Evolutionary conservation across 164 flowering plant species (phyloP), one percentile per base, ranked within the genome.

Genomic region (Nymphaea thermarum): DNA sequence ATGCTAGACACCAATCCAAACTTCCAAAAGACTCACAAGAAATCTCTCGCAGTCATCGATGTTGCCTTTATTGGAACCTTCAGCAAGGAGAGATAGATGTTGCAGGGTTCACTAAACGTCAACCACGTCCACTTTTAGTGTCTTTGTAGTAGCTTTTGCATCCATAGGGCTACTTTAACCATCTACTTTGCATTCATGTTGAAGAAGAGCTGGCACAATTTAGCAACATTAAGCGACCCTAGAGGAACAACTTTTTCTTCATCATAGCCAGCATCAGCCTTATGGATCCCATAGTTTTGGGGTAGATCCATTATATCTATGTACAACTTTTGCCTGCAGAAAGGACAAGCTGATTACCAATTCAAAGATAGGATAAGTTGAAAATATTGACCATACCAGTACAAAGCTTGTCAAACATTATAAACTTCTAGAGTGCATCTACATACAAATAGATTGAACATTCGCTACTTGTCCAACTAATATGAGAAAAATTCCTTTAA

Each of bases 271-370:
- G 85, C 80, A 17, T 80, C 96, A 59, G 82, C 75, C 43, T 71
- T 83, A n/a, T 59, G 98, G 83, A 63, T 80, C 81, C 15, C 97
- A 83, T 70, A 87, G 79, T 71, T 88, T 93, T 55, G 98, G 97
- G 86, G 87, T 66, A 43, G 98, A 96, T 70, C 93, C 77, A 5
- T 77, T 76, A 61, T 83, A 82, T 55, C 62, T 87, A 68, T 87
- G 88, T 68, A 83, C 87, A 63, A 90, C 78, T 15, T 65, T 68
- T 43, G 94, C 91, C 98, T 89, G 87, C 65, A 73, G 63, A 41
- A 72, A 15, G 69, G 7, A 45, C 5, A 45, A 45, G 53, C 60
- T 25, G 64, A 5, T 15, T 3, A 16, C 44, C 42, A 0, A 42
- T 12, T 12, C 14, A n/a, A 55, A 57, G 18, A 45, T 60, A 41